Evolutionary conservation across 176 grass and related monocot species (phyloP).

Genomic region (Chrysopogon serrulatus): DNA sequence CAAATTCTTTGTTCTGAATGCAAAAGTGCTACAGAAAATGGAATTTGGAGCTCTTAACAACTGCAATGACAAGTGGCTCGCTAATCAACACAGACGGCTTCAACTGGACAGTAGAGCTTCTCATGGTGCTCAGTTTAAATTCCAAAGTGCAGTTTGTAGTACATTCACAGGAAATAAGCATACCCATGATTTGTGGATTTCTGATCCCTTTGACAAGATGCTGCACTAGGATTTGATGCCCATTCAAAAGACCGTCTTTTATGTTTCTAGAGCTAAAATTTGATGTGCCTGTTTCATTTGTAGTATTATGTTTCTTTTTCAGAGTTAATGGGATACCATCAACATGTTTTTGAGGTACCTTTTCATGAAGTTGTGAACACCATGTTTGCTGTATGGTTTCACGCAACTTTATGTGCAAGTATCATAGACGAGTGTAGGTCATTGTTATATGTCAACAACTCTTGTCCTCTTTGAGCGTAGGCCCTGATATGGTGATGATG

Average conservation of each 20-base stretch:
- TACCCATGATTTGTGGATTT: background rate
- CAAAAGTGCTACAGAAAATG: background rate
- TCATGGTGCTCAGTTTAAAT: background rate
- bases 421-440: too few relatives aligned
- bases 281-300: background rate
- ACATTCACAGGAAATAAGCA: background rate
- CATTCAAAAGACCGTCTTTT: background rate
- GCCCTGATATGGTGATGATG: too few relatives aligned
- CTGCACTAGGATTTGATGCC: background rate
- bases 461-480: too few relatives aligned
- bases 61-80: background rate
- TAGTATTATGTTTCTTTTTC: background rate
- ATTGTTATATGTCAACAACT: too few relatives aligned
- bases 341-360: background rate
- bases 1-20: constrained; percentile 24
- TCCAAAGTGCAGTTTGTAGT: background rate
- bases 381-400: too few relatives aligned
- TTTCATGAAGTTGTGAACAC: too few relatives aligned
- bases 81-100: background rate
- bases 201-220: background rate
- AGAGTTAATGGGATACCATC: background rate
- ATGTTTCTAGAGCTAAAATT: background rate
- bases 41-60: background rate
- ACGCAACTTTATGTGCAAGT: too few relatives aligned
- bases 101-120: background rate